Percentiles rank a stretch among this genome's conserved stretches.
Evolutionary conservation across 495 filamentous ascomycete genomes (phyloP).

Genomic region (Penicillium diatomitis): DNA sequence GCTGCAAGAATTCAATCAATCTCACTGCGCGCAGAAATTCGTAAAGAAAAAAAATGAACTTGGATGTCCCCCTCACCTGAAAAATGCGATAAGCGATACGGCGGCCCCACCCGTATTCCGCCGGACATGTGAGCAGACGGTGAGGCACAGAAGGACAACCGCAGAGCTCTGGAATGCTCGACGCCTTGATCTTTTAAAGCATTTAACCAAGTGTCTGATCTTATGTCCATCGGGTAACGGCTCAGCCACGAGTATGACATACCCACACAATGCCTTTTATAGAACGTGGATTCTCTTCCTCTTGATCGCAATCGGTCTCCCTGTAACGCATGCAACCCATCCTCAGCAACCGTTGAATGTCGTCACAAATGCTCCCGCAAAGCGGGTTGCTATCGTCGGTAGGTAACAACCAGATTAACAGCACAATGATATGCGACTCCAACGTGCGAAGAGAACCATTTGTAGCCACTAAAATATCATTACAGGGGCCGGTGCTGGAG

Average conservation of each 20-base stretch:
- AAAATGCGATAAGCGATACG: conserved; percentile 26
- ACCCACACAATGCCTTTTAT: too few relatives aligned
- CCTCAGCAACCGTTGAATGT: conserved; percentile 12
- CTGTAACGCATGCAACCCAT: conserved; percentile 9
- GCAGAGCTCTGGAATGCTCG: too few relatives aligned
- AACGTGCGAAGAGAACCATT: neutral
- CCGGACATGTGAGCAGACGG: too few relatives aligned
- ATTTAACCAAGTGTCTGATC: too few relatives aligned
- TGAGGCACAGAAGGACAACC: too few relatives aligned
- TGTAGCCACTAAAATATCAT: neutral
- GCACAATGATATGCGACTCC: neutral
- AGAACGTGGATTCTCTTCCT: conserved; percentile 5
- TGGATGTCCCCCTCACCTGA: conserved; percentile 15
- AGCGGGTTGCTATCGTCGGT: conserved; percentile 43
- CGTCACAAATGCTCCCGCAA: conserved; percentile 14
- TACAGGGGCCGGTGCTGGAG: conserved; percentile 81
- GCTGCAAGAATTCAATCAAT: too few relatives aligned
- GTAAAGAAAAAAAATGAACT: neutral
- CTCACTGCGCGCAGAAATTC: neutral
- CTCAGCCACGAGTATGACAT: too few relatives aligned
- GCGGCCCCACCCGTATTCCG: conserved; percentile 2
- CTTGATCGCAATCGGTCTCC: neutral
- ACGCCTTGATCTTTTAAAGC: too few relatives aligned
- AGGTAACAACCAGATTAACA: conserved; percentile 1
- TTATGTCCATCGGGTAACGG: too few relatives aligned